These are phyloP conservation scores for Xylaria intraflava DNA, from an alignment of 495 filamentous ascomycete genomes.

Conservation along the genomic window DNA sequence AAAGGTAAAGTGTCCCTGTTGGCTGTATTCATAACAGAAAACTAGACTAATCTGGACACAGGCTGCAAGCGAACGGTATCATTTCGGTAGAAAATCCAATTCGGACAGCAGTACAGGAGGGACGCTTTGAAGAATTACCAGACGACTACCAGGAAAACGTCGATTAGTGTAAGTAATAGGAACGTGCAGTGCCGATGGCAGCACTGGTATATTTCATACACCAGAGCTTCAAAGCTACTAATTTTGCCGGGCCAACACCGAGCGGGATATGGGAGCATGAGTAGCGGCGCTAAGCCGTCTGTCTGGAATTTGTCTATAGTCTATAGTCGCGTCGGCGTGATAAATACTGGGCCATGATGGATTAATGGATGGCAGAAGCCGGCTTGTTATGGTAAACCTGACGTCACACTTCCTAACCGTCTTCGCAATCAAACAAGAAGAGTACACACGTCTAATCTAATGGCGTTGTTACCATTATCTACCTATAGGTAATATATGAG, in stretches of 20 bases:
- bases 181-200: neutral
- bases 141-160: slow-evolving; percentile 37
- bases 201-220: neutral
- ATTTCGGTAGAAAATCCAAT: slow-evolving; percentile 84
- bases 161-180: slow-evolving; percentile 18
- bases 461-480: no score
- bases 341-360: neutral
- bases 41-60: slow-evolving; percentile 26
- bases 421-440: no score
- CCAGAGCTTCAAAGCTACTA: neutral
- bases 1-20: slow-evolving; percentile 52
- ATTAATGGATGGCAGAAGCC: no score
- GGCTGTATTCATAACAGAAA: slow-evolving; percentile 1
- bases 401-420: neutral
- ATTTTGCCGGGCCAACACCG: neutral
- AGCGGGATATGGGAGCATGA: neutral
- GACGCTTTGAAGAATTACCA: slow-evolving; percentile 68
- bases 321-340: neutral
- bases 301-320: neutral
- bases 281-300: neutral
- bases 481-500: no score
- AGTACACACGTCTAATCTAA: no score
- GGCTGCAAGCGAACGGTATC: slow-evolving; percentile 75
- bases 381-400: no score
- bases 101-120: slow-evolving; percentile 63